These are phyloP conservation scores for Cladosporium sp. DNA, from an alignment of 2,329 filamentous ascomycete species.

Conservation along the genomic window DNA sequence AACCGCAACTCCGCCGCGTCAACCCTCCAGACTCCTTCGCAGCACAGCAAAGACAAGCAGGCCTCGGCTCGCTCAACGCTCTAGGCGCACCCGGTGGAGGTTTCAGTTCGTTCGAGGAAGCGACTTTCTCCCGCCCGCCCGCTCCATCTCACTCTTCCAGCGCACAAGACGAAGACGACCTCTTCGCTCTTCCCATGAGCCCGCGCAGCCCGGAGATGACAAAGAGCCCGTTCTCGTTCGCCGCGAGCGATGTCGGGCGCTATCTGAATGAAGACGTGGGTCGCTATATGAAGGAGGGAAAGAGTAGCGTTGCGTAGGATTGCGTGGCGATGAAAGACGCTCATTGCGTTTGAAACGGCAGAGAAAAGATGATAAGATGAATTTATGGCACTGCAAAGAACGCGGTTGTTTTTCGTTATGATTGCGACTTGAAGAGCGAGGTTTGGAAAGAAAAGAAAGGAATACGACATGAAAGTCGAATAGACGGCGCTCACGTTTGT, in stretches of 20 bases:
- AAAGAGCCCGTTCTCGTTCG: slow-evolving; percentile 75
- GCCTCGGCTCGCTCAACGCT: slow-evolving; percentile 50
- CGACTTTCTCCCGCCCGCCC: slow-evolving; percentile 20
- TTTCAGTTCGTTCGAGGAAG: slow-evolving; percentile 29
- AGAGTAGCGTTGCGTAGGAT: not conserved
- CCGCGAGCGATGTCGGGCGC: slow-evolving; percentile 41
- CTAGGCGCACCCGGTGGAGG: slow-evolving; percentile 34
- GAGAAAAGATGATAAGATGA: slow-evolving; percentile 6
- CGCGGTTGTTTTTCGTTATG: not conserved
- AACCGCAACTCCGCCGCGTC: slow-evolving; percentile 18
- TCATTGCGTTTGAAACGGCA: not conserved
- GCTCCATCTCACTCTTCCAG: slow-evolving; percentile 26
- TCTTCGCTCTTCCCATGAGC: slow-evolving; percentile 86
- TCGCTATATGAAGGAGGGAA: slow-evolving; percentile 33
- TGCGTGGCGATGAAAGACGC: no score
- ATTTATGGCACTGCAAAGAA: not conserved
- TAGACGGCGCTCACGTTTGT: not conserved
- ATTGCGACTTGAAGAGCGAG: not conserved
- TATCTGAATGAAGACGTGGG: slow-evolving; percentile 40
- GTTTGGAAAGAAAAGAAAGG: not conserved
- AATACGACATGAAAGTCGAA: not conserved
- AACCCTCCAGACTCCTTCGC: slow-evolving; percentile 43
- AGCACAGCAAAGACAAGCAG: slow-evolving; percentile 43
- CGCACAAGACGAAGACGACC: slow-evolving; percentile 65
- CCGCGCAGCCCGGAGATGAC: slow-evolving; percentile 84